These are phyloP conservation scores for Cordia subcordata DNA, from an alignment of 257 asterid genomes.

Conservation along the genomic window DNA sequence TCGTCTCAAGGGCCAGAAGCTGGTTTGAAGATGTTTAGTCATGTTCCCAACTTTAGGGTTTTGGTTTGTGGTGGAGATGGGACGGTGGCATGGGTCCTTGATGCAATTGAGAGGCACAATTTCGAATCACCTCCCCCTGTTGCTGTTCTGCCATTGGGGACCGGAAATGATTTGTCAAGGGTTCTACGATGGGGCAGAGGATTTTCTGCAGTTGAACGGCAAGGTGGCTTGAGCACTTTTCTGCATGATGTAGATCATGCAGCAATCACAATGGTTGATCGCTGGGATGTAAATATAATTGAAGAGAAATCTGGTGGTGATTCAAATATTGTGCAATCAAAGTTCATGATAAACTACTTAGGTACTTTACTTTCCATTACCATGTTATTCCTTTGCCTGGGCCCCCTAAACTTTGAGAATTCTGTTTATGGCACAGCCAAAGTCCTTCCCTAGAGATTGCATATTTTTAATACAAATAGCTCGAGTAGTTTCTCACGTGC, in stretches of 20 bases:
- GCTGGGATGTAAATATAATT: constrained; percentile 67
- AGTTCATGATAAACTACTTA: constrained; percentile 86
- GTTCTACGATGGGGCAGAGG: constrained; percentile 85
- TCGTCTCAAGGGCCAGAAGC: constrained; percentile 78
- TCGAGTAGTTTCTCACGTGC: neutral
- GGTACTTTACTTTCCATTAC: constrained; percentile 32
- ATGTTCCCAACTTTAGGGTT: constrained; percentile 63
- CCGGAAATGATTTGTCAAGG: constrained; percentile 87
- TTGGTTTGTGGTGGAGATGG: constrained; percentile 95
- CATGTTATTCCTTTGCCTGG: neutral
- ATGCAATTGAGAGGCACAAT: constrained; percentile 64
- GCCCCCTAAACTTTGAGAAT: neutral
- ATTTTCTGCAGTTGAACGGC: constrained; percentile 64
- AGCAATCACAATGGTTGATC: constrained; percentile 82
- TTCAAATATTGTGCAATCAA: constrained; percentile 42
- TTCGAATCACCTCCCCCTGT: constrained; percentile 85
- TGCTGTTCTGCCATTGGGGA: constrained; percentile 82
- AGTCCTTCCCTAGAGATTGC: neutral
- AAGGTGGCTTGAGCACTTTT: constrained; percentile 68
- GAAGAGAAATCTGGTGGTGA: constrained; percentile 42
- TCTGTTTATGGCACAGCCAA: no score
- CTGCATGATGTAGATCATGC: constrained; percentile 67
- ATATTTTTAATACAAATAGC: neutral
- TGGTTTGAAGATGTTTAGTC: constrained; percentile 63
- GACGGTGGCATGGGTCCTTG: constrained; percentile 89